These are phyloP conservation scores for Lecanosticta acicola DNA, from an alignment of 2,329 filamentous ascomycete genomes.

Conservation along the genomic window DNA sequence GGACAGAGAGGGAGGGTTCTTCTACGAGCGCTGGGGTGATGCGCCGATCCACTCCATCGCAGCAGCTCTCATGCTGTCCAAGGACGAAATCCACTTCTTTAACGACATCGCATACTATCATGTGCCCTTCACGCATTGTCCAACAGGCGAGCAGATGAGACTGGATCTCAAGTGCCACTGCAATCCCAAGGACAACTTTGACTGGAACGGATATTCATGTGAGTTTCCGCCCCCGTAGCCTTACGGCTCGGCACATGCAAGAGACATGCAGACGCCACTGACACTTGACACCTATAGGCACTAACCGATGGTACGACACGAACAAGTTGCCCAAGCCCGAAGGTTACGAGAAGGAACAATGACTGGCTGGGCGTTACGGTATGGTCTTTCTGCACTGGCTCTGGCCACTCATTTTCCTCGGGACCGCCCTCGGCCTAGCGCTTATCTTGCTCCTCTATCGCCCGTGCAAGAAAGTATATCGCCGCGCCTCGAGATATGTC, in stretches of 20 bases:
- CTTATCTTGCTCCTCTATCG: conserved; percentile 12
- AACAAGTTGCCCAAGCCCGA: conserved; percentile 76
- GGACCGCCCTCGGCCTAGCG: conserved; percentile 8
- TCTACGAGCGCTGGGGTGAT: conserved; percentile 98
- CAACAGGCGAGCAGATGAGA: conserved; percentile 78
- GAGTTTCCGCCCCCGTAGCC: no score
- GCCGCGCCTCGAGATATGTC: neutral
- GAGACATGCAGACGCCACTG: conserved; percentile 1
- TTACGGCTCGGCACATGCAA: neutral
- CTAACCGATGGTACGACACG: conserved; percentile 76
- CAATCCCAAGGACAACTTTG: conserved; percentile 95
- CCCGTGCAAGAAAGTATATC: conserved; percentile 6
- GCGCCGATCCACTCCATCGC: conserved; percentile 98
- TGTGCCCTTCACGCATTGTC: conserved; percentile 95
- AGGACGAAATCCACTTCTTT: conserved; percentile 96
- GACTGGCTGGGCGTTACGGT: conserved; percentile 25
- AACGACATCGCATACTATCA: conserved; percentile 98
- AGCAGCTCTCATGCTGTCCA: conserved; percentile 77
- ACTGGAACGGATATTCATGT: conserved; percentile 99
- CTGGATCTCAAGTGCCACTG: conserved; percentile 87
- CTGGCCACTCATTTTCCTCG: conserved; percentile 15
- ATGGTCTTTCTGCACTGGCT: conserved; percentile 18
- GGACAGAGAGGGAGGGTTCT: conserved; percentile 90
- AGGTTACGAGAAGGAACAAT: conserved; percentile 62
- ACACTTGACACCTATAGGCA: conserved; percentile 51